These are phyloP conservation scores for Nitzschia sp. DNA, from an alignment of 108 stramenopile genomes.

Conservation along the genomic window DNA sequence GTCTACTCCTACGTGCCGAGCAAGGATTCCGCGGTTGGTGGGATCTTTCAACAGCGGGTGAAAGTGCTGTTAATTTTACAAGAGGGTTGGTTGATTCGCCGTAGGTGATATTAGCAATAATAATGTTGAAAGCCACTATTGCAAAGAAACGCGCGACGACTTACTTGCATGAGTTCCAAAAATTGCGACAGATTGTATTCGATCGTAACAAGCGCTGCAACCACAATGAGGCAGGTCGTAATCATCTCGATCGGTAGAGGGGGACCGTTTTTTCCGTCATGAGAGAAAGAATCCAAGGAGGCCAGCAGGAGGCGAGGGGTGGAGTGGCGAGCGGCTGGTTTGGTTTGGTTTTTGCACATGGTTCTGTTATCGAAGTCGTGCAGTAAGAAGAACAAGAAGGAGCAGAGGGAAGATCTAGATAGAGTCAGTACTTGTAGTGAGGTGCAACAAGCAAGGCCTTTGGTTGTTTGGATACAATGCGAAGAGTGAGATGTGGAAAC, in stretches of 20 bases:
- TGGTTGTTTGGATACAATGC: too few relatives aligned
- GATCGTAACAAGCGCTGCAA: constrained; percentile 15
- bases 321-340: neutral
- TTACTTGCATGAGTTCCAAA: constrained; percentile 17
- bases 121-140: too few relatives aligned
- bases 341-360: neutral
- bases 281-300: constrained; percentile 24
- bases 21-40: constrained; percentile 70
- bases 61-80: constrained; percentile 35
- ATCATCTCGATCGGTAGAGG: constrained; percentile 7
- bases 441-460: too few relatives aligned
- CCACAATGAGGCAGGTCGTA: constrained; percentile 5
- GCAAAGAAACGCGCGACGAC: too few relatives aligned
- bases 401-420: too few relatives aligned
- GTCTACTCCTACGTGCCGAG: constrained; percentile 80
- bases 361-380: too few relatives aligned
- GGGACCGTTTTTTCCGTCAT: neutral
- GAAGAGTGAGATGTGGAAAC: too few relatives aligned
- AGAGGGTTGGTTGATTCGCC: neutral
- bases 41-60: constrained; percentile 58
- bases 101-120: too few relatives aligned
- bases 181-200: constrained; percentile 13
- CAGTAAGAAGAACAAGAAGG: too few relatives aligned
- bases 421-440: too few relatives aligned
- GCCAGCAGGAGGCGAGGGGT: constrained; percentile 19